A percentile compares a stretch with the other conserved stretches of the same genome.
Evolutionary conservation across 805 yeast genomes (phyloP).

Genomic region (Pichia insulana): DNA sequence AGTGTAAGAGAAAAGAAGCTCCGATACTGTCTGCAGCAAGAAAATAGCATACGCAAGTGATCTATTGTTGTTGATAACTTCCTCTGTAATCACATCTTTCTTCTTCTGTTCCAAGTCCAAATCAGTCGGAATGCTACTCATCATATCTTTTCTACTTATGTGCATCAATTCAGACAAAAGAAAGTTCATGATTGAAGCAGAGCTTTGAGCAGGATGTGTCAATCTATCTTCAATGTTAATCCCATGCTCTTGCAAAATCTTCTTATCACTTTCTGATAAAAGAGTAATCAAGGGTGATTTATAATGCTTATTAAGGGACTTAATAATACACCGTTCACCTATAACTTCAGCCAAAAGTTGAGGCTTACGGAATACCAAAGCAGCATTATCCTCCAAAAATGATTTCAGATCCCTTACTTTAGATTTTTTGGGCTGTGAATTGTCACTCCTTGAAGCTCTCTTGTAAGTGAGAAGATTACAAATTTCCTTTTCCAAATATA

Average conservation of each 20-base stretch:
- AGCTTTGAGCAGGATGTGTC: slow-evolving; percentile 11
- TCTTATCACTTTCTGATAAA: slow-evolving; percentile 20
- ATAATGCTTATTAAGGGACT: slow-evolving; percentile 16
- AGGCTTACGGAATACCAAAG: slow-evolving; percentile 34
- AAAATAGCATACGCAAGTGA: slow-evolving; percentile 61
- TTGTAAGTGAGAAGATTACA: slow-evolving; percentile 28
- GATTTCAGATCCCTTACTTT: slow-evolving; percentile 37
- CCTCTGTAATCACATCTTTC: slow-evolving; percentile 9
- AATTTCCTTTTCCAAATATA: slow-evolving; percentile 44
- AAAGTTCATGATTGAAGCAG: slow-evolving; percentile 53
- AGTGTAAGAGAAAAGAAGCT: slow-evolving; percentile 68
- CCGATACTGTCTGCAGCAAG: slow-evolving; percentile 58
- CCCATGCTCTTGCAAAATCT: slow-evolving; percentile 3
- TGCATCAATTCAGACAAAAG: slow-evolving; percentile 59
- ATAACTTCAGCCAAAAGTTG: slow-evolving; percentile 19
- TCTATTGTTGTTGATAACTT: slow-evolving; percentile 34
- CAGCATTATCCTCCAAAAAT: slow-evolving; percentile 41
- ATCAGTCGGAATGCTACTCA: slow-evolving; percentile 12
- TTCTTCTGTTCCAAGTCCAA: slow-evolving; percentile 17
- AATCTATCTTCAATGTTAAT: slow-evolving; percentile 10
- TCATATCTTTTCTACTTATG: slow-evolving; percentile 22
- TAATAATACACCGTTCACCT: slow-evolving; percentile 14
- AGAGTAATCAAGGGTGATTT: slow-evolving; percentile 14
- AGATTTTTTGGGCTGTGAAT: slow-evolving; percentile 9
- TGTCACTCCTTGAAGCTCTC: slow-evolving; percentile 2